Percentiles rank a stretch among this genome's conserved stretches.
Evolutionary conservation across 2,329 filamentous ascomycete species (phyloP).

Genomic region (Cladosporium cucumerinum): DNA sequence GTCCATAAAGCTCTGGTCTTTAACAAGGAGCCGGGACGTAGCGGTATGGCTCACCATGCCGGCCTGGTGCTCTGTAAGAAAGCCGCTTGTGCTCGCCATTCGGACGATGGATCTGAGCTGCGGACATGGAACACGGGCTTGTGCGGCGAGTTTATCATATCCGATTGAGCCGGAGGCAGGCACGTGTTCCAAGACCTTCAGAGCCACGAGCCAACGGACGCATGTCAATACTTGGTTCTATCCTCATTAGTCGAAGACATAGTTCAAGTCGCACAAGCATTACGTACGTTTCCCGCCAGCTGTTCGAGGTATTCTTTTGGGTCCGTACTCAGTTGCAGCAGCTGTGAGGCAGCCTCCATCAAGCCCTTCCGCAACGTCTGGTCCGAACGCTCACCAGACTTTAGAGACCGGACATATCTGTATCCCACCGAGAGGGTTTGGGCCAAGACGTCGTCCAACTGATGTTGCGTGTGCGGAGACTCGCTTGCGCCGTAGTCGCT

Average conservation of each 20-base stretch:
- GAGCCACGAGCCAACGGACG: not conserved
- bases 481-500: not conserved
- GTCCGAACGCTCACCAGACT: not conserved
- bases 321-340: slow-evolving; percentile 21
- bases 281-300: slow-evolving; percentile 20
- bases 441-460: not conserved
- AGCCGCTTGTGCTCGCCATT: not conserved
- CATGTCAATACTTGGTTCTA: not conserved
- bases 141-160: not conserved
- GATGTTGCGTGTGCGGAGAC: not conserved
- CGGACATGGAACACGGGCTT: not conserved
- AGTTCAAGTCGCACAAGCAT: not conserved
- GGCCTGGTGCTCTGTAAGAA: not conserved
- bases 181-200: not conserved
- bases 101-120: not conserved
- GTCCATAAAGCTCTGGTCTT: slow-evolving; percentile 19
- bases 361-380: slow-evolving; percentile 2
- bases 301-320: slow-evolving; percentile 24
- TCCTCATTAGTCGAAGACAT: not conserved
- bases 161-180: not conserved
- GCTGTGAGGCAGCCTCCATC: slow-evolving; percentile 21
- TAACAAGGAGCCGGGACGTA: slow-evolving; percentile 19
- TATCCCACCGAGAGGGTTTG: not conserved
- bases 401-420: not conserved
- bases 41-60: slow-evolving; percentile 16